Percentiles rank a stretch among this genome's conserved stretches.
Evolutionary conservation across 352 stramenopile species (phyloP).

Genomic region (Elongisporangium undulatum): DNA sequence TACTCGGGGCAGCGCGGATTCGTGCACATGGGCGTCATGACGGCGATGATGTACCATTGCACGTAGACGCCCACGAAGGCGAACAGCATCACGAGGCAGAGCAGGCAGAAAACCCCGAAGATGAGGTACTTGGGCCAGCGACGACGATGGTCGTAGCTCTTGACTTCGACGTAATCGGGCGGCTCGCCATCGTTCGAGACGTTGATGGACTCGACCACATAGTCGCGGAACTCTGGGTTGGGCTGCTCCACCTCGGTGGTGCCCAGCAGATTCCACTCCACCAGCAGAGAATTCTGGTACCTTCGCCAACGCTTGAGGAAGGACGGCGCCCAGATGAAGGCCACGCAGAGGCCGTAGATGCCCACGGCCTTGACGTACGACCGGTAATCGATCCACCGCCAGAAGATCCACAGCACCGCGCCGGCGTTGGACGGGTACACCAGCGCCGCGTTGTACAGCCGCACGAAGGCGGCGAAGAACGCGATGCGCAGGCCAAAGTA

Average conservation of each 20-base stretch:
- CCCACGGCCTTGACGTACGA: constrained; percentile 48
- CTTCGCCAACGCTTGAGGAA: constrained; percentile 58
- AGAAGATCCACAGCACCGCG: constrained; percentile 44
- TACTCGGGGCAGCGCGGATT: constrained; percentile 46
- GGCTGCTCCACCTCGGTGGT: constrained; percentile 41
- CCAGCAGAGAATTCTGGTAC: constrained; percentile 59
- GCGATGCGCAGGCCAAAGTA: constrained; percentile 59
- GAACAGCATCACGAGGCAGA: constrained; percentile 49
- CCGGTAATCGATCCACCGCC: constrained; percentile 51
- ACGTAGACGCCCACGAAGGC: constrained; percentile 54
- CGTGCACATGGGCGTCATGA: constrained; percentile 64
- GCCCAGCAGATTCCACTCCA: constrained; percentile 59
- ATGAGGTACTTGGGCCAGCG: constrained; percentile 57
- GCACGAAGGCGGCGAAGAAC: constrained; percentile 57
- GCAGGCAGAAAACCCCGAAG: constrained; percentile 41
- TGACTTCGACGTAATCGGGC: constrained; percentile 56
- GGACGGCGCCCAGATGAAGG: constrained; percentile 47
- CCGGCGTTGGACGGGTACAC: constrained; percentile 42
- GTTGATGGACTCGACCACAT: constrained; percentile 55
- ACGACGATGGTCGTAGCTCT: constrained; percentile 43
- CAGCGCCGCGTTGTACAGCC: constrained; percentile 50
- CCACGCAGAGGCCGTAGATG: constrained; percentile 42
- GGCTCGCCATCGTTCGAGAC: constrained; percentile 44
- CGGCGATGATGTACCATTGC: constrained; percentile 67
- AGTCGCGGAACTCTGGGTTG: constrained; percentile 53